Base-by-base conservation (phyloP, 176 grass and related monocot genomes). In the Oryza glumipatula region DNA sequence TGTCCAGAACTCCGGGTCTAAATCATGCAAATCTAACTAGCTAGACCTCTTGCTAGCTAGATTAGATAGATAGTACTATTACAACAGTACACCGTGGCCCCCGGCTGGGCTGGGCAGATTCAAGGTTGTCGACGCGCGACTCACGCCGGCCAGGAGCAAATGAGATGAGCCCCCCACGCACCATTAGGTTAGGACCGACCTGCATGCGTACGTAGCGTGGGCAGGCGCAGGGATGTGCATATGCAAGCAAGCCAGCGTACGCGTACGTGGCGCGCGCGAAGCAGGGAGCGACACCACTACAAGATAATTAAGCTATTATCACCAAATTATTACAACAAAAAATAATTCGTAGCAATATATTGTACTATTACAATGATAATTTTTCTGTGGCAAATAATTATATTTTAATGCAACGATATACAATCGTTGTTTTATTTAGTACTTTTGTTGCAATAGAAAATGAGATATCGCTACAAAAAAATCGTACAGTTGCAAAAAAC, bases 21-120 rank as follows among this genome's bases (percentile, higher is more conserved):
- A 60, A 83, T 74, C 74, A 74, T 74, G 88, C 74, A 74, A 79
- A 90, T 79, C 80, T 28, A 28, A 2, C 28, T 79, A 79, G 69
- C 80, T 74, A 63, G 8, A 6, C 56, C 9, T 22, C n/a, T 22
- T 1, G 19, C 17, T 22, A 21, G 54, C 16, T 41, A 41, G 39
- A 41, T 41, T n/a, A 60, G 52, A 17, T 19, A 21, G 52, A 56
- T 17, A 9, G 56, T 41, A 41, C 39, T 38, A 5, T 0, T 61
- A n/a, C 8, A 61, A 4, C 49, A n/a, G 73, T 44, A 44, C 46
- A 4, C 46, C 0, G 82, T 68, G 47, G 45, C 14, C 82, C 82
- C 70, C 39, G 7, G 39, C 63, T 13, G 38, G 41, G 3, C 43
- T 8, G 15, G 7, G 28, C 65, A 65, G 76, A 80, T 80, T 79